Base-by-base conservation (phyloP, 2,329 filamentous ascomycete species). In the Diplodia sapinea region DNA sequence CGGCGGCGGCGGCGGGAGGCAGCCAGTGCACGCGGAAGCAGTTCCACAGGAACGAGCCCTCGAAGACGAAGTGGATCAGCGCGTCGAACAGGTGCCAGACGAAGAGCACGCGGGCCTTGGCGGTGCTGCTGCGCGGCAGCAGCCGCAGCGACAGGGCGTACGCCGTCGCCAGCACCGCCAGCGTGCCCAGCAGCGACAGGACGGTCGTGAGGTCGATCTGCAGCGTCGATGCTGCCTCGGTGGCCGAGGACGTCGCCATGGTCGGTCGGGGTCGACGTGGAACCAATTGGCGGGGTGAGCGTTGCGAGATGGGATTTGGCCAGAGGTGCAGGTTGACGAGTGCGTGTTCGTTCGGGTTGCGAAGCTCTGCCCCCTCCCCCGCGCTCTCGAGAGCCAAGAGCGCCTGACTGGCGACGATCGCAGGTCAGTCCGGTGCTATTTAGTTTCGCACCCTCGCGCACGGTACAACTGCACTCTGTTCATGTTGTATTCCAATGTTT, bases 21-120 rank as follows among this genome's bases (percentile, higher is more conserved):
- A 78, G 74, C 57, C 80, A 79, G 73, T 83, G 88, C 72, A 85
- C 85, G 85, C 93, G 94, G 85, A 98, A 96, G 83, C 92, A 96
- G 81, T 96, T 92, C 84, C 93, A 97, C 29, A 97, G 88, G 80
- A 93, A 98, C 74, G 88, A 90, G 65, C 93, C 94, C 82, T 98
- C 94, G 77, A 98, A 91, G 77, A 93, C 84, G 79, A 96, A 88
- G 82, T 99, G 95, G 74, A 94, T 94, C 52, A 97, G 86, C 38
- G 92, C 92, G 79, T 97, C 94, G 81, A 96, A 96, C 47, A 92
- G 86, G 82, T 97, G 94, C 94, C 94, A 97, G 80, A 96, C 87
- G 85, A 97, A 97, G 71, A 97, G 88, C 76, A 91, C 82, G 70
- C 93, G 92, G 67, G 85, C 84, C 63, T 88, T 86, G 47, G 81